A percentile compares a stretch with the other conserved stretches of the same genome.
Evolutionary conservation across 495 filamentous ascomycete genomes (phyloP).

Genomic region (Bacidia rubella): DNA sequence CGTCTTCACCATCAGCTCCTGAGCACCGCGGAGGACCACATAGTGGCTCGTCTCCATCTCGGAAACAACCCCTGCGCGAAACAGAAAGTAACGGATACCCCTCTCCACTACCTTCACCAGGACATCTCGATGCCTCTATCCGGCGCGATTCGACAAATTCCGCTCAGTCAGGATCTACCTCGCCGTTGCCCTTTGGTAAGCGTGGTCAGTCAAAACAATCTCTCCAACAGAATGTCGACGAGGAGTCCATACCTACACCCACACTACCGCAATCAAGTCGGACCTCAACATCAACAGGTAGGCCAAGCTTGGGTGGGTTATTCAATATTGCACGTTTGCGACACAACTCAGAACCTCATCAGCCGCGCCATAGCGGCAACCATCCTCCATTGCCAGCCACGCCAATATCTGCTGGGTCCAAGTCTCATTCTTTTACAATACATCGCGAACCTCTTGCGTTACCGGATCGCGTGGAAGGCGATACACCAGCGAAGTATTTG

Average conservation of each 20-base stretch:
- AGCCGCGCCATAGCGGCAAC: conserved; percentile 45
- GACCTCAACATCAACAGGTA: conserved; percentile 68
- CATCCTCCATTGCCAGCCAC: conserved; percentile 43
- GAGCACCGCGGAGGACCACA: conserved; percentile 11
- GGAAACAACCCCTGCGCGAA: conserved; percentile 21
- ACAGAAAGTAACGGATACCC: conserved; percentile 27
- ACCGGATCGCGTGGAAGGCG: conserved; percentile 71
- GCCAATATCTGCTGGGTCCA: conserved; percentile 50
- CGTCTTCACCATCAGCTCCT: conserved; percentile 11
- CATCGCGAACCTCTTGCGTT: conserved; percentile 46
- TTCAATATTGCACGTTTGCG: conserved; percentile 64
- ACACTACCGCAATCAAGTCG: conserved; percentile 46
- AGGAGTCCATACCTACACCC: conserved; percentile 44
- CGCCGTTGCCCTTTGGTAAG: conserved; percentile 43
- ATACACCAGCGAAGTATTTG: conserved; percentile 83
- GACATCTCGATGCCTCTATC: conserved; percentile 21
- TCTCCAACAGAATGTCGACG: conserved; percentile 38
- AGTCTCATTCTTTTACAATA: conserved; percentile 58
- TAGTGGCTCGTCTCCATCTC: conserved; percentile 10
- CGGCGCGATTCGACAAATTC: conserved; percentile 55
- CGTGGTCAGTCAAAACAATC: conserved; percentile 81
- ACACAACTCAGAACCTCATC: conserved; percentile 58
- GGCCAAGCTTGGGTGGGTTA: conserved; percentile 82
- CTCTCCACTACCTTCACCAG: conserved; percentile 44
- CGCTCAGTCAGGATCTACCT: conserved; percentile 34